A percentile compares a stretch with the other conserved stretches of the same genome.
These are phyloP conservation scores for Berkeleyomyces rouxiae DNA, from an alignment of 2,329 filamentous ascomycete species.

Conservation along the genomic window DNA sequence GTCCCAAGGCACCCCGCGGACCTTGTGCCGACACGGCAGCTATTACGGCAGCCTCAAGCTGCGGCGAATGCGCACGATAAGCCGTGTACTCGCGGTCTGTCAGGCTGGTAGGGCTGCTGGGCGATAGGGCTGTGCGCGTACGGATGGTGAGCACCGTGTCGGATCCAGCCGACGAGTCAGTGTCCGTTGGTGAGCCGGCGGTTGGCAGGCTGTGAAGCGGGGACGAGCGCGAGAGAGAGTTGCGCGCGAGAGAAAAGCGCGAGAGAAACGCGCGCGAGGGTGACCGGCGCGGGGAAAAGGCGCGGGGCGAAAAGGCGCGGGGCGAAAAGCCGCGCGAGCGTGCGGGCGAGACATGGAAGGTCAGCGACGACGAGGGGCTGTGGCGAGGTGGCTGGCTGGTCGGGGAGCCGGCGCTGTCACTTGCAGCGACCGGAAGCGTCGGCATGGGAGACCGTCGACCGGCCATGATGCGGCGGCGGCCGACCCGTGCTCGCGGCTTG, in stretches of 20 bases:
- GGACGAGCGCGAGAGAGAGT: not conserved
- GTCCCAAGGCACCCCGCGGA: not conserved
- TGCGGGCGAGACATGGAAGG: not conserved
- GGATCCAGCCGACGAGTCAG: not conserved
- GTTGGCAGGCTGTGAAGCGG: not conserved
- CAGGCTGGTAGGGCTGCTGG: not conserved
- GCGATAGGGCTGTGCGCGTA: constrained; percentile 7
- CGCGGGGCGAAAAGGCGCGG: not conserved
- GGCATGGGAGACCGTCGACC: not conserved
- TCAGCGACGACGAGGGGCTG: not conserved
- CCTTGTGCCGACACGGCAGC: not conserved
- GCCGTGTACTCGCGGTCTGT: constrained; percentile 3
- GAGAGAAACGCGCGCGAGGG: not conserved
- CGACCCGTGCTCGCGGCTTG: not conserved
- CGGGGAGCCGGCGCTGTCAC: not conserved
- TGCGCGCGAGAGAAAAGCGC: not conserved
- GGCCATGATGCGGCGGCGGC: not conserved
- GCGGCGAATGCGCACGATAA: constrained; percentile 7
- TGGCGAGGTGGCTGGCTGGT: not conserved
- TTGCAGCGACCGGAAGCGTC: not conserved
- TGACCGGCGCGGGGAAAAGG: not conserved
- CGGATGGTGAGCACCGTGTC: not conserved
- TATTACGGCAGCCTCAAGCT: constrained; percentile 7
- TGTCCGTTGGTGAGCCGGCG: not conserved
- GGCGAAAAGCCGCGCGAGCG: not conserved